Base-by-base conservation (phyloP, 116 monocot genomes). In the Thalassia testudinum region DNA sequence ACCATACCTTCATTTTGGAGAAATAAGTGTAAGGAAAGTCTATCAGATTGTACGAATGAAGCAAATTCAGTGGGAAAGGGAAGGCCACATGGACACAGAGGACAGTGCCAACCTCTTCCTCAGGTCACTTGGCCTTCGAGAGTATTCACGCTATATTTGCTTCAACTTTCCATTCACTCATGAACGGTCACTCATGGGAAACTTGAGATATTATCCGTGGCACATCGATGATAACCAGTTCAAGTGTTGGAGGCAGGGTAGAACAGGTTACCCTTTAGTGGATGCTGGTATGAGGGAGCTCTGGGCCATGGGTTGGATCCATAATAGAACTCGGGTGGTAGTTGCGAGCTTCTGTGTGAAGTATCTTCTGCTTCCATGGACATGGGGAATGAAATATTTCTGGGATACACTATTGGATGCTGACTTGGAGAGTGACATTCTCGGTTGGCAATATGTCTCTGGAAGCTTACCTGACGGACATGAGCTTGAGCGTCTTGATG, bases 231-330 rank as follows among this genome's bases (percentile, higher is more conserved):
- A 78, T 59, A 60, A 29, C 4, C 61, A 75, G 5, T 90, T 90
- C 42, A 90, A 84, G 49, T 45, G 30, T 42, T 90, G 90, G 84
- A 74, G 84, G 62, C 90, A 90, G 51, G 90, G 90, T 1, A 84
- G 60, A 58, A 84, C 90, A 16, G 90, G 90, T 7, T 90, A 90
- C 30, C 84, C 90, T 1, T 66, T 90, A 37, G 89, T 90, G 11
- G 89, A 90, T 80, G 89, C 89, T 20, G 89, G 89, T 38, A 90
- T 90, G 89, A 80, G 89, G 47, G 89, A 90, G 57, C 80, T 90
- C 21, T 90, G 89, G 89, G 89, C 89, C 16, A 90, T 84, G 12
- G 89, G 89, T n/a, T 90, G 89, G 89, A 74, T 81, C 30, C 90
- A 90, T 42, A 90, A 90, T 51, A 24, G 81, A 56, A 81, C 62